Evolutionary conservation across 2,329 filamentous ascomycete genomes (phyloP).

Genomic region (Blumeria hordei): DNA sequence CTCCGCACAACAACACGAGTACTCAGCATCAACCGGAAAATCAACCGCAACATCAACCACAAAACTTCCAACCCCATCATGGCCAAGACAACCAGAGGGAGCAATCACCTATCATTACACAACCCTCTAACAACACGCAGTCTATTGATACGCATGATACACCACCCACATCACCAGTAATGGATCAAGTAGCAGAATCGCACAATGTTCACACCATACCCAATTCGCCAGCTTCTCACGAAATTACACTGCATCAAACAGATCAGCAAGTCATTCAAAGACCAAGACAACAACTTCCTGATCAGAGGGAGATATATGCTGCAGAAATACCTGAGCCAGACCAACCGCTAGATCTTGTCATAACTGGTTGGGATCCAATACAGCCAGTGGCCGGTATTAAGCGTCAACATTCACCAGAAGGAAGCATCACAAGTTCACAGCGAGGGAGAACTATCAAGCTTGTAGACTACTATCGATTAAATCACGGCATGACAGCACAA

Average conservation of each 20-base stretch:
- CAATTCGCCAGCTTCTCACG: background rate
- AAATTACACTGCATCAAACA: background rate
- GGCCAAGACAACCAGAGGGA: background rate
- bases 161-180: background rate
- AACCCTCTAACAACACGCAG: background rate
- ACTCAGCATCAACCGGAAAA: background rate
- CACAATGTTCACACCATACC: background rate
- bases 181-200: background rate
- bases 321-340: background rate
- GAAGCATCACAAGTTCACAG: background rate
- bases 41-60: background rate
- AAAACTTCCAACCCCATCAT: background rate
- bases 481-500: background rate
- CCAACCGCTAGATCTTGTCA: background rate
- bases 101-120: background rate
- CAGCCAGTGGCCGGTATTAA: background rate
- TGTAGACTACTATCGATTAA: background rate
- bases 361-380: background rate
- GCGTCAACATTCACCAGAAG: background rate
- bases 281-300: background rate
- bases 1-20: background rate
- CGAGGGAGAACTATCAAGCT: too few relatives aligned
- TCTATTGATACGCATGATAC: background rate
- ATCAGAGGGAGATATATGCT: background rate
- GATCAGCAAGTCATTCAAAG: background rate